phyloP scores from a whole-genome alignment of 768 basidiomycete genomes.

The Tricholoma terreum region DNA sequence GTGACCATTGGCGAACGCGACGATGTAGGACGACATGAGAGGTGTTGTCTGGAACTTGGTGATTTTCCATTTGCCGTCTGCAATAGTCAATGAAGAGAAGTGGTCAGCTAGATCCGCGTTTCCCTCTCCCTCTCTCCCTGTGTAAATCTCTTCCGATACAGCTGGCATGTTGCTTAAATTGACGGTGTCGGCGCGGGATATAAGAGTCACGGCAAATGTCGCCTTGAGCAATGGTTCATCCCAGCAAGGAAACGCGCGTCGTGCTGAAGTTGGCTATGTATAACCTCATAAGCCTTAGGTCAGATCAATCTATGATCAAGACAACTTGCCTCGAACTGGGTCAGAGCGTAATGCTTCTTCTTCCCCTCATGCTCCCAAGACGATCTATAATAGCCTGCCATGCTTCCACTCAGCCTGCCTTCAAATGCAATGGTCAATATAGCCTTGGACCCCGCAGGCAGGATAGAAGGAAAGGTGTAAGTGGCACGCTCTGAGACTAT shows the following conservation, averaged over 20 bases:
- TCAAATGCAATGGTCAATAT: conserved; percentile 67
- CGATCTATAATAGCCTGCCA: conserved; percentile 85
- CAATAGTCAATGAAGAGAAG: conserved; percentile 37
- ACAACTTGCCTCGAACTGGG: conserved; percentile 78
- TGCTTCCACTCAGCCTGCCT: conserved; percentile 60
- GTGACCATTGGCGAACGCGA: conserved; percentile 80
- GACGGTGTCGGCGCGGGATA: conserved; percentile 73
- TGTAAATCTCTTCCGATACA: conserved; percentile 51
- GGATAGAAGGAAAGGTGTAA: conserved; percentile 52
- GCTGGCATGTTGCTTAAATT: conserved; percentile 88
- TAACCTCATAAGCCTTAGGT: not conserved
- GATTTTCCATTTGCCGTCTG: conserved; percentile 66
- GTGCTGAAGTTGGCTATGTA: conserved; percentile 75
- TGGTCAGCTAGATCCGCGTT: conserved; percentile 37
- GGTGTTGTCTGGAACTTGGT: conserved; percentile 82
- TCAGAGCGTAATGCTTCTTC: conserved; percentile 69
- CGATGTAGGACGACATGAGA: conserved; percentile 84
- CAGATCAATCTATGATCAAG: not conserved
- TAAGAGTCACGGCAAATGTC: conserved; percentile 73
- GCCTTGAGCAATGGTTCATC: conserved; percentile 94
- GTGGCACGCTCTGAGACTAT: conserved; percentile 64
- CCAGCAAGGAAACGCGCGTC: conserved; percentile 86
- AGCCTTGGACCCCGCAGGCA: conserved; percentile 68
- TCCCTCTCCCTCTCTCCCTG: conserved; percentile 26
- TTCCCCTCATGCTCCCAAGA: conserved; percentile 61